A percentile compares a stretch with the other conserved stretches of the same genome.
Evolutionary conservation across 495 filamentous ascomycete genomes (phyloP).

Genomic region (Hyaloscypha variabilis): DNA sequence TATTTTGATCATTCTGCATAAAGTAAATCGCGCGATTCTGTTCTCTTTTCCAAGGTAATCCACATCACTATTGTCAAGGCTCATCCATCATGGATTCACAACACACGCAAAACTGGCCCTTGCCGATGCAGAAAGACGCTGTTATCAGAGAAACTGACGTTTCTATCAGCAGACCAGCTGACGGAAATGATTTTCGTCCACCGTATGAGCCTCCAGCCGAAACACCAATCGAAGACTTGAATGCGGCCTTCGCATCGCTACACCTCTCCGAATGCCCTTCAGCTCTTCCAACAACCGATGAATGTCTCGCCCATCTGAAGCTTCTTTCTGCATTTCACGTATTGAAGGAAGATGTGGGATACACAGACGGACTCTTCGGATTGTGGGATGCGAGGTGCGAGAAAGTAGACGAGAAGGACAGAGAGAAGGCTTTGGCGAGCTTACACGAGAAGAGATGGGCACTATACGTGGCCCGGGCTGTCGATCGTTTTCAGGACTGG

Average conservation of each 20-base stretch:
- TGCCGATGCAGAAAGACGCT: no score
- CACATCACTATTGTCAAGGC: no score
- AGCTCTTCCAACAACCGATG: constrained; percentile 38
- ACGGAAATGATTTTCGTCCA: no score
- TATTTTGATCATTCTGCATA: no score
- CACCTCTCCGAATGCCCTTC: constrained; percentile 31
- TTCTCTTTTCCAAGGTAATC: no score
- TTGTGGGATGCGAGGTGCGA: constrained; percentile 53
- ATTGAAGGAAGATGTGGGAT: constrained; percentile 66
- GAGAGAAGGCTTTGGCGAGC: constrained; percentile 42
- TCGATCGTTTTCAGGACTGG: constrained; percentile 74
- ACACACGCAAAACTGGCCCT: no score
- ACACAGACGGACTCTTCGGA: constrained; percentile 65
- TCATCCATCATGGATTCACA: no score
- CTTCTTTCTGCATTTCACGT: constrained; percentile 70
- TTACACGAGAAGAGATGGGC: constrained; percentile 82
- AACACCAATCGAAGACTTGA: constrained; percentile 35
- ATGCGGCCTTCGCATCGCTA: constrained; percentile 45
- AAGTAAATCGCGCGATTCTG: no score
- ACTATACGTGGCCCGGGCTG: constrained; percentile 72
- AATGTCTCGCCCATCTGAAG: constrained; percentile 76
- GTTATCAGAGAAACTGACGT: no score
- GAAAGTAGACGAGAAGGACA: constrained; percentile 27
- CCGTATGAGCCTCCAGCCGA: background rate
- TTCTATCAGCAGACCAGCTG: no score